Conservation (phyloP, 116 monocot species). For the Trichopus zeylanicus region DNA sequence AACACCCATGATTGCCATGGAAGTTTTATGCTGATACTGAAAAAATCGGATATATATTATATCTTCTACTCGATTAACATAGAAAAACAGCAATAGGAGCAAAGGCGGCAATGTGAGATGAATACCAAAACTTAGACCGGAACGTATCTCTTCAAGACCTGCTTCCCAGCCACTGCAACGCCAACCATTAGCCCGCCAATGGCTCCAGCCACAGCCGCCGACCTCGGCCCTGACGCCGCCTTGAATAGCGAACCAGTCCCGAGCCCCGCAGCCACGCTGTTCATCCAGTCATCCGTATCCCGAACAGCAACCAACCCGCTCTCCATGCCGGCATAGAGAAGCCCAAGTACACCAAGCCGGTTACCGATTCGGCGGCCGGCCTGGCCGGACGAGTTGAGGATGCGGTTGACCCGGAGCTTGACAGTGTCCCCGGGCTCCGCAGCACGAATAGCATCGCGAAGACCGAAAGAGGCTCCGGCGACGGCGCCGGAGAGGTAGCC, state of each 20-base stretch:
- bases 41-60: not conserved
- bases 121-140: slow-evolving; percentile 27
- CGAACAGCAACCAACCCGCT: slow-evolving; percentile 50
- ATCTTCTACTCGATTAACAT: too few relatives aligned
- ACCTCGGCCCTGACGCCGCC: slow-evolving; percentile 58
- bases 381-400: slow-evolving; percentile 57
- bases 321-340: slow-evolving; percentile 74
- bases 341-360: slow-evolving; percentile 53
- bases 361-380: slow-evolving; percentile 56
- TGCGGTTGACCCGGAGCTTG: slow-evolving; percentile 42
- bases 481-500: slow-evolving; percentile 57
- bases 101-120: not conserved
- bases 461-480: slow-evolving; percentile 37
- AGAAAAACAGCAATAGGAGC: too few relatives aligned
- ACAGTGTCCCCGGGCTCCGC: slow-evolving; percentile 35
- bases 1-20: not conserved
- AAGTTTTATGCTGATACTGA: too few relatives aligned
- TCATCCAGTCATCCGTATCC: slow-evolving; percentile 56
- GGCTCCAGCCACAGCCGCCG: slow-evolving; percentile 69
- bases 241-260: slow-evolving; percentile 52
- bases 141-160: slow-evolving; percentile 60
- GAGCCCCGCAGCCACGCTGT: slow-evolving; percentile 60
- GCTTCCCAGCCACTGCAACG: slow-evolving; percentile 46
- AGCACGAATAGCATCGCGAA: slow-evolving; percentile 21
- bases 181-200: slow-evolving; percentile 59